phyloP scores from a whole-genome alignment of 805 yeast species.

The Allodekkera sacchari region DNA sequence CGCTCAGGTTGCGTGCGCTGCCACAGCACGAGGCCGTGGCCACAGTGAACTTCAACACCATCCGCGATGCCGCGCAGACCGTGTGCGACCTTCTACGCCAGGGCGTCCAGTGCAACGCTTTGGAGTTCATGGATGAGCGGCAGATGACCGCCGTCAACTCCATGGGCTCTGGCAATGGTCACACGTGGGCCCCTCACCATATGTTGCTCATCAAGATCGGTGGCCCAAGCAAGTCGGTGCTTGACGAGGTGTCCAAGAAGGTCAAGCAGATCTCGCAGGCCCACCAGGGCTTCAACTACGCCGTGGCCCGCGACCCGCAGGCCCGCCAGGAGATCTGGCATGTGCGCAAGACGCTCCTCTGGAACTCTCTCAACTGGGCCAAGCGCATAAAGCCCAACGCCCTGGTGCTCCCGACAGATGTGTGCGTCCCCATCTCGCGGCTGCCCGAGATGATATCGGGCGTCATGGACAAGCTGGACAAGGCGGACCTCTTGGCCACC shows the following conservation, averaged over 20 bases:
- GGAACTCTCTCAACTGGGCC: constrained; percentile 66
- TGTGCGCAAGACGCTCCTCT: constrained; percentile 63
- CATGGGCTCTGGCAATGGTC: constrained; percentile 29
- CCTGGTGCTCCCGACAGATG: constrained; percentile 69
- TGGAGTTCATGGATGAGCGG: constrained; percentile 64
- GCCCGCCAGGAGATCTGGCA: constrained; percentile 65
- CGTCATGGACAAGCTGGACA: constrained; percentile 50
- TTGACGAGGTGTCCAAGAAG: constrained; percentile 34
- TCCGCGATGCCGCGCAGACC: constrained; percentile 64
- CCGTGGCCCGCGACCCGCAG: constrained; percentile 53
- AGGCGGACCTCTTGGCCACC: constrained; percentile 44
- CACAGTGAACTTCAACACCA: constrained; percentile 57
- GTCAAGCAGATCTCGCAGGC: constrained; percentile 42
- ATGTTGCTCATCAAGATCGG: constrained; percentile 54
- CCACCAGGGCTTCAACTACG: constrained; percentile 48
- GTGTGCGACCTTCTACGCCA: constrained; percentile 52
- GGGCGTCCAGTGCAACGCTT: constrained; percentile 65
- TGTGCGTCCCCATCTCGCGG: constrained; percentile 70
- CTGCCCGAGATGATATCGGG: constrained; percentile 55
- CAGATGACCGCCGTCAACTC: constrained; percentile 61
- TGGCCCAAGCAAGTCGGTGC: constrained; percentile 32
- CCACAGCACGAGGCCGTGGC: constrained; percentile 63
- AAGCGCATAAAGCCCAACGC: constrained; percentile 32
- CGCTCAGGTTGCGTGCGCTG: constrained; percentile 57
- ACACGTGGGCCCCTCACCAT: constrained; percentile 24